phyloP scores from a whole-genome alignment of 2,329 filamentous ascomycete species.

The Botrytis deweyae region DNA sequence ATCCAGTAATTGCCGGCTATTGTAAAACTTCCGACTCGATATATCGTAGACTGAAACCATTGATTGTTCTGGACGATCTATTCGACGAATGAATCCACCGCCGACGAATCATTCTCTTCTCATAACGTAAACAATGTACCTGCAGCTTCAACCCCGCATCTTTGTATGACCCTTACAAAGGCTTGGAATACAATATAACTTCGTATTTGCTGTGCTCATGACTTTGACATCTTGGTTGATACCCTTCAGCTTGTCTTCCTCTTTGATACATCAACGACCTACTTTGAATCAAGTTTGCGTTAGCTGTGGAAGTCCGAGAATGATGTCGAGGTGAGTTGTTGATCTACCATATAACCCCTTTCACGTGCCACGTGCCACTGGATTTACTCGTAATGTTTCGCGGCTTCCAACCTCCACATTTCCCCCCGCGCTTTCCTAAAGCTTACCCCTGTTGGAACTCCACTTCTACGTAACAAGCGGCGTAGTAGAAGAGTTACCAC shows the following conservation, averaged over 20 bases:
- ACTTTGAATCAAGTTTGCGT: background rate
- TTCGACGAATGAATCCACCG: background rate
- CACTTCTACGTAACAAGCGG: slow-evolving; percentile 21
- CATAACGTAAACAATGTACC: slow-evolving; percentile 5
- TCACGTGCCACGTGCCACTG: background rate
- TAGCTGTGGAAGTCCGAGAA: background rate
- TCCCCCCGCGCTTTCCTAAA: slow-evolving; percentile 16
- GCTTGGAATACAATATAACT: slow-evolving; percentile 4
- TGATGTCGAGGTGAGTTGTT: slow-evolving; percentile 20
- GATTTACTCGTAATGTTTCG: background rate
- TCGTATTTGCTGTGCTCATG: slow-evolving; percentile 10
- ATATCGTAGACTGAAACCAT: background rate
- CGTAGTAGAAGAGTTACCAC: slow-evolving; percentile 9
- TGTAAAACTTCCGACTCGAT: background rate
- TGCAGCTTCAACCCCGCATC: slow-evolving; percentile 22
- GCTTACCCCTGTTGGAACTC: slow-evolving; percentile 16
- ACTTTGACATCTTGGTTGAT: background rate
- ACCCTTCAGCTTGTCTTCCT: background rate
- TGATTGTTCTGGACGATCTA: background rate
- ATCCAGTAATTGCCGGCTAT: background rate
- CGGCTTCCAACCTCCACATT: slow-evolving; percentile 2
- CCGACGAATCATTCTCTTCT: background rate
- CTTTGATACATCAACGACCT: background rate
- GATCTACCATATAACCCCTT: slow-evolving; percentile 9
- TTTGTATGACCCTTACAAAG: slow-evolving; percentile 18